Percentiles rank a stretch among this genome's conserved stretches.
phyloP scores from a whole-genome alignment of 352 stramenopile species.

The Thalassiosira delicatula region DNA sequence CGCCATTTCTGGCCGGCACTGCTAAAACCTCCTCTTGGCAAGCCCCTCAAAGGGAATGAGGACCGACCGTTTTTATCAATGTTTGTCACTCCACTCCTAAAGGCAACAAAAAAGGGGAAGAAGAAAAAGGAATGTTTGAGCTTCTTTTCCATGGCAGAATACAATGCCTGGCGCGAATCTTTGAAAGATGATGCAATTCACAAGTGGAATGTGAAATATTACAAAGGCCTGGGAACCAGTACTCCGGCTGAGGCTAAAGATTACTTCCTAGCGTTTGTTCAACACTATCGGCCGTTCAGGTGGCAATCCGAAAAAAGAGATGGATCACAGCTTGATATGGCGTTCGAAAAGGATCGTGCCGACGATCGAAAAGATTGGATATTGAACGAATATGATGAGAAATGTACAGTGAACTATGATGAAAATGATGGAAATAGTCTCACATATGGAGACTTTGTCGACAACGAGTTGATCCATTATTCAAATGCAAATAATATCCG shows the following conservation, averaged over 20 bases:
- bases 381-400: conserved; percentile 90
- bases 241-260: conserved; percentile 95
- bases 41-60: conserved; percentile 90
- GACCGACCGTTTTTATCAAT: conserved; percentile 83
- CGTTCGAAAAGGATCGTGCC: conserved; percentile 95
- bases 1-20: no score
- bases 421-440: conserved; percentile 88
- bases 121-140: conserved; percentile 84
- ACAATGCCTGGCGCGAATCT: conserved; percentile 89
- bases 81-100: conserved; percentile 98
- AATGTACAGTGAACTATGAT: conserved; percentile 72
- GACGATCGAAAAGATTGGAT: conserved; percentile 97
- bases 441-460: conserved; percentile 95
- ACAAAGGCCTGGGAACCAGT: conserved; percentile 99
- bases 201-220: conserved; percentile 98
- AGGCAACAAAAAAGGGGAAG: conserved; percentile 89
- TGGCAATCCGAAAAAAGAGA: conserved; percentile 89
- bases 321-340: conserved; percentile 94
- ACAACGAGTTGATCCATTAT: conserved; percentile 99
- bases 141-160: conserved; percentile 98
- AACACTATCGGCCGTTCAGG: conserved; percentile 92
- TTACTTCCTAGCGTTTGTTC: conserved; percentile 95
- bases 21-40: conserved; percentile 91
- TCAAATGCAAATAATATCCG: conserved; percentile 97
- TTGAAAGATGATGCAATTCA: conserved; percentile 86